phyloP scores from a whole-genome alignment of 2,329 filamentous ascomycete genomes.

The Colletotrichum filicis region DNA sequence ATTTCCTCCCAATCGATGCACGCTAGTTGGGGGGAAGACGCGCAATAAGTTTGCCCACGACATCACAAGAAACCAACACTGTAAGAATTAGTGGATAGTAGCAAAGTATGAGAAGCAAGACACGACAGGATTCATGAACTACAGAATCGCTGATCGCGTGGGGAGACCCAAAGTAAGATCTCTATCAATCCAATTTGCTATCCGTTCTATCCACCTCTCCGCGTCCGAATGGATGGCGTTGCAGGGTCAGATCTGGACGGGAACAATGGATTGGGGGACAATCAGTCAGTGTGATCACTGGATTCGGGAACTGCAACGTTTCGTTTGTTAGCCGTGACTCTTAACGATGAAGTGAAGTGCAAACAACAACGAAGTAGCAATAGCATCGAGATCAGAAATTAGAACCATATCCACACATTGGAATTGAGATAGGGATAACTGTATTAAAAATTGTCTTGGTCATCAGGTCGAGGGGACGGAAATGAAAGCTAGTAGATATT shows the following conservation, averaged over 20 bases:
- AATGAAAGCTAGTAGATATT: neutral
- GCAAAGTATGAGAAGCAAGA: slow-evolving; percentile 22
- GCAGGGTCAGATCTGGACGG: slow-evolving; percentile 14
- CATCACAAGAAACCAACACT: neutral
- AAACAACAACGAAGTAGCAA: neutral
- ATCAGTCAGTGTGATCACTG: slow-evolving; percentile 3
- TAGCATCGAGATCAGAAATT: slow-evolving; percentile 23
- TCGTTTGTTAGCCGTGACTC: slow-evolving; percentile 3
- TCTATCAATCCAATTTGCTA: slow-evolving; percentile 32
- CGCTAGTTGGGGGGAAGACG: neutral
- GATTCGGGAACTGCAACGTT: neutral
- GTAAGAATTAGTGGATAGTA: slow-evolving; percentile 23
- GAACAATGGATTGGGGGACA: neutral
- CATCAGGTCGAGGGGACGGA: slow-evolving; percentile 16
- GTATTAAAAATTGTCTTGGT: slow-evolving; percentile 29
- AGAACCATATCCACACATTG: slow-evolving; percentile 32
- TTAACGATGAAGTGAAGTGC: neutral
- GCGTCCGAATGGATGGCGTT: slow-evolving; percentile 14
- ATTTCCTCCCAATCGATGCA: neutral
- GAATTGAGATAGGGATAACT: slow-evolving; percentile 33
- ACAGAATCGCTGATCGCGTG: slow-evolving; percentile 14
- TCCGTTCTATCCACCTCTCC: slow-evolving; percentile 29
- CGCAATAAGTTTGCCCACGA: too few relatives aligned
- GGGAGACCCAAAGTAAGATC: slow-evolving; percentile 13
- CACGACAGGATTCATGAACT: slow-evolving; percentile 19